Evolutionary conservation across 495 filamentous ascomycete genomes (phyloP).

Genomic region (Jackrogersella multiformis): DNA sequence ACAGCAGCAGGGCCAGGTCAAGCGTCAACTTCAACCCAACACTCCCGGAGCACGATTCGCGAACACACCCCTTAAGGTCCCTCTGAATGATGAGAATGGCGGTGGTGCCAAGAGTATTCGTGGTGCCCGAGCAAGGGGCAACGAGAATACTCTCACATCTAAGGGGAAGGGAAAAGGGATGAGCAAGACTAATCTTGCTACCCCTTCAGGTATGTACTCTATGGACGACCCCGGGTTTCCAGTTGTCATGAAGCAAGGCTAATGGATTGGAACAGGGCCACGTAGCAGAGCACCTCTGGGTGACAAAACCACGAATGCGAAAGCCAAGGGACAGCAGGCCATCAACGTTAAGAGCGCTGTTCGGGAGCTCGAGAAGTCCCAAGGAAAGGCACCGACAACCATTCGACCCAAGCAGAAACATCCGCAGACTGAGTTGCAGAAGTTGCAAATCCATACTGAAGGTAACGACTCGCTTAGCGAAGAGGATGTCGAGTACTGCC

Average conservation of each 20-base stretch:
- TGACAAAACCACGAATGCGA: constrained; percentile 95
- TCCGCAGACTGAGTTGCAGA: constrained; percentile 54
- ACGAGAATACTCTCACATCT: constrained; percentile 69
- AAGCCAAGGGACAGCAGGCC: constrained; percentile 71
- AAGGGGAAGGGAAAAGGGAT: constrained; percentile 67
- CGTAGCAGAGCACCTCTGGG: constrained; percentile 84
- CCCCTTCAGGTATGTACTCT: constrained; percentile 76
- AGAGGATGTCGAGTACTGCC: constrained; percentile 67
- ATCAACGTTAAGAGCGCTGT: constrained; percentile 53
- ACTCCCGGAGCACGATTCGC: constrained; percentile 78
- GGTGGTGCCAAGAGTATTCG: constrained; percentile 65
- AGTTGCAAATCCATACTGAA: constrained; percentile 54
- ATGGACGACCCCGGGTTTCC: neutral
- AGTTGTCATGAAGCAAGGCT: constrained; percentile 31
- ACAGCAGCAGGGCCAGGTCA: constrained; percentile 67
- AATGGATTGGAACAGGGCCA: constrained; percentile 59
- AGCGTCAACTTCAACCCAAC: constrained; percentile 65
- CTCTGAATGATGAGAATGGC: constrained; percentile 86
- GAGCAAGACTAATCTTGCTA: constrained; percentile 70
- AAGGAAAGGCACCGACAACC: constrained; percentile 50
- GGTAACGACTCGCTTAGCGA: constrained; percentile 52
- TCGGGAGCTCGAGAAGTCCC: constrained; percentile 56
- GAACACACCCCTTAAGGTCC: constrained; percentile 86
- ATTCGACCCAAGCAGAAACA: constrained; percentile 51
- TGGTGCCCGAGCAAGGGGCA: constrained; percentile 64